phyloP scores from a whole-genome alignment of 768 basidiomycete genomes.

The Dentipellis fragilis region DNA sequence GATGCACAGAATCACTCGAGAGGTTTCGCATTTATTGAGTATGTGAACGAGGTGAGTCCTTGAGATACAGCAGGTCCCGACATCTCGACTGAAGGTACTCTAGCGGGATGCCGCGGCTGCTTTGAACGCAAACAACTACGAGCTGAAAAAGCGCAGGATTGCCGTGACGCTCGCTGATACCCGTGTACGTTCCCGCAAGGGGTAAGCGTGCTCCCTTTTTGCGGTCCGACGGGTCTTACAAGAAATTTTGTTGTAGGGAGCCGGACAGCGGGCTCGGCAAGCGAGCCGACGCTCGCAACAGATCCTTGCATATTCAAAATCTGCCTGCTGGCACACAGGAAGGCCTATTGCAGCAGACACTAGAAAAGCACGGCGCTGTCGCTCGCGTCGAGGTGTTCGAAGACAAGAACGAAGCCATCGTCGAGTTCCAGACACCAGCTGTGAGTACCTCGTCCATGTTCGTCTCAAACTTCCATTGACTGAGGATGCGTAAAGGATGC shows the following conservation, averaged over 20 bases:
- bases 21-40: slow-evolving; percentile 92
- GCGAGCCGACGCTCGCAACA: slow-evolving; percentile 46
- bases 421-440: slow-evolving; percentile 56
- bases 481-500: slow-evolving; percentile 48
- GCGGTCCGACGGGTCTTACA: slow-evolving; percentile 9
- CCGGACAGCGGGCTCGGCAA: slow-evolving; percentile 50
- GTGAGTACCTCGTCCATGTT: slow-evolving; percentile 28
- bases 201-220: slow-evolving; percentile 9
- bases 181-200: slow-evolving; percentile 26
- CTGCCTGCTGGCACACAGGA: slow-evolving; percentile 78
- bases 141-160: slow-evolving; percentile 84
- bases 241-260: slow-evolving; percentile 8
- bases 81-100: neutral
- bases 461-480: slow-evolving; percentile 1
- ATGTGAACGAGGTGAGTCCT: slow-evolving; percentile 60
- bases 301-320: slow-evolving; percentile 68
- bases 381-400: slow-evolving; percentile 69
- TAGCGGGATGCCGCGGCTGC: slow-evolving; percentile 65
- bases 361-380: slow-evolving; percentile 69
- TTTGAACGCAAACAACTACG: slow-evolving; percentile 74
- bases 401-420: slow-evolving; percentile 48
- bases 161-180: slow-evolving; percentile 81
- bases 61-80: neutral
- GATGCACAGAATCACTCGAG: slow-evolving; percentile 63
- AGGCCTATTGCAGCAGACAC: slow-evolving; percentile 78